Evolutionary conservation across 1,284 basidiomycete species (phyloP), one percentile per base, ranked within the genome.

Genomic region (Ustilago vetiveriae): DNA sequence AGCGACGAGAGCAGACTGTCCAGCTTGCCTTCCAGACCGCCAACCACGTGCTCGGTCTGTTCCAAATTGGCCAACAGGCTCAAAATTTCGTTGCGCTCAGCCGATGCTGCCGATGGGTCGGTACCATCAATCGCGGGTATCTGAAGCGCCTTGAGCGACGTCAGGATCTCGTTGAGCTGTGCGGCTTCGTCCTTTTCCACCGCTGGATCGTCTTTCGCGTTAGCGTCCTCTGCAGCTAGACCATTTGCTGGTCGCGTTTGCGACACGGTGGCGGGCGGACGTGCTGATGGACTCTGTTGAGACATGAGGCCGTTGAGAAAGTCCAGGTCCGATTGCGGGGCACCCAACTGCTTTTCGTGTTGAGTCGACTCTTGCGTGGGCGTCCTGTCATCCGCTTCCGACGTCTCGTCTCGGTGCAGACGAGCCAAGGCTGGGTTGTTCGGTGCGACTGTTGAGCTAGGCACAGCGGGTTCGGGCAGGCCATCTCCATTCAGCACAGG

Each of bases 21-120:
- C 16, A 69, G 48, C 51, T 57, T 60, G 40, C 66, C 59, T 38
- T 69, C 66, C 8, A 69, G 33, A 11, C 66, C 66, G 30, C 54
- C 59, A 4, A 69, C 66, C 29, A 69, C 54, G 27, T 69, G 59
- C 38, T 69, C 66, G 30, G 66, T 69, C 59, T 64, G 66, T 32
- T 69, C 66, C 16, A 69, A 17, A 22, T 69, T 69, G 24, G 59
- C 66, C 7, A 69, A 47, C 30, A 69, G 44, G 22, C 55, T 51
- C 33, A 69, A 39, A 29, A 69, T 69, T 51, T 69, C 66, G 44
- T 64, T 50, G 24, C 55, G 54, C 21, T 69, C 66, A 3, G 38
- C 40, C 36, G 58, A 49, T 9, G 44, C 55, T n/a, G 51, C 51
- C 19, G 57, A 52, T 4, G 57, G 36, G 52, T 60, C 49, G n/a